Conservation (phyloP, 768 basidiomycete species). For the Amyloporia xantha region DNA sequence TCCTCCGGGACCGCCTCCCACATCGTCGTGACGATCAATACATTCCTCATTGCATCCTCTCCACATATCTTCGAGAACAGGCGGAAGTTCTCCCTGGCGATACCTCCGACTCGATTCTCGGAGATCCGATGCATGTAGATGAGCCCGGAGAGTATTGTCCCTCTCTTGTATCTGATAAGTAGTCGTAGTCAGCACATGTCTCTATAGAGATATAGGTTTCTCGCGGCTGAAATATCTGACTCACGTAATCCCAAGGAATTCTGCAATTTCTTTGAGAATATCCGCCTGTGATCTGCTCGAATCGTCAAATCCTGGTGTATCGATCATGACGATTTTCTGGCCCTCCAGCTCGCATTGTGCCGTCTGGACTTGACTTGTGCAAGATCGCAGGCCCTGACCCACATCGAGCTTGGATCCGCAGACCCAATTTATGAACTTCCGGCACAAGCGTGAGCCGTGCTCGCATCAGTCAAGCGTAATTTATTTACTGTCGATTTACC, state of each 20-base stretch:
- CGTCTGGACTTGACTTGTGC: constrained; percentile 6
- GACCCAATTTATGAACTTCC: constrained; percentile 17
- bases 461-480: not conserved
- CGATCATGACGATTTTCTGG: constrained; percentile 6
- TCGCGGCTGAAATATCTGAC: not conserved
- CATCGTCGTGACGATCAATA: constrained; percentile 33
- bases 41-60: constrained; percentile 19
- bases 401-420: constrained; percentile 10
- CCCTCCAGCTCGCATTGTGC: not conserved
- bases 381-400: constrained; percentile 9
- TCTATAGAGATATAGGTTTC: not conserved
- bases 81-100: constrained; percentile 25
- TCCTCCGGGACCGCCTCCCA: constrained; percentile 24
- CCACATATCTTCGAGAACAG: constrained; percentile 33
- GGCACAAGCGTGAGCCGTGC: not conserved
- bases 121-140: constrained; percentile 31
- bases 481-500: constrained; percentile 2
- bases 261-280: constrained; percentile 1
- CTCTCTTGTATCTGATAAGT: constrained; percentile 7
- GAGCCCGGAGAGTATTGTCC: constrained; percentile 24
- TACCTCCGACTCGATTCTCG: constrained; percentile 29
- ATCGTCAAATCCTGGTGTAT: constrained; percentile 17
- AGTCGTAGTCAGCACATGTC: not conserved
- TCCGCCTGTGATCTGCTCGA: constrained; percentile 3
- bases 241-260: not conserved